A percentile compares a stretch with the other conserved stretches of the same genome.
Evolutionary conservation across 495 filamentous ascomycete genomes (phyloP).

Genomic region (Talaromyces stipitatus): DNA sequence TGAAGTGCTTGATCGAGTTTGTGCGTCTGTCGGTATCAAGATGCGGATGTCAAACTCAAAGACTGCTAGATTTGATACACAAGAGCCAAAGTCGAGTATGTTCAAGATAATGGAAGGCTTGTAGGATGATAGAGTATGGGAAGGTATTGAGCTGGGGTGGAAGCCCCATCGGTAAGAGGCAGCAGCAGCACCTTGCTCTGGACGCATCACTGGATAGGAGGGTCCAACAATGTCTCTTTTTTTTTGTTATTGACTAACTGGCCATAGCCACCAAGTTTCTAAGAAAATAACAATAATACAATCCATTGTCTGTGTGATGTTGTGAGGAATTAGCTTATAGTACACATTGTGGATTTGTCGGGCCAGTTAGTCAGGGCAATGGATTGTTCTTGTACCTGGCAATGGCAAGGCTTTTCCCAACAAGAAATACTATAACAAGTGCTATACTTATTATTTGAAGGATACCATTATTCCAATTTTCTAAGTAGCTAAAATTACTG

Average conservation of each 20-base stretch:
- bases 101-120: not conserved
- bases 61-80: not conserved
- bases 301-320: not conserved
- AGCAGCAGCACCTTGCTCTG: not conserved
- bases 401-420: too few species aligned
- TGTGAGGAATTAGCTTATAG: not conserved
- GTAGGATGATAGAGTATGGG: not conserved
- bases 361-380: not conserved
- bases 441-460: not conserved
- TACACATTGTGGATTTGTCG: not conserved
- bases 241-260: not conserved
- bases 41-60: not conserved
- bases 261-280: not conserved
- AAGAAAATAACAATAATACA: not conserved
- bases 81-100: not conserved
- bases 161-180: not conserved
- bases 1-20: not conserved
- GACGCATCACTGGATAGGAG: not conserved
- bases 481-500: not conserved
- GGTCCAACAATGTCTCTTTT: not conserved
- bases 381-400: too few species aligned
- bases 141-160: not conserved
- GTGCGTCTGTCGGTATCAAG: not conserved
- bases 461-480: too few species aligned
- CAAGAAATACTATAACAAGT: too few species aligned